These are phyloP conservation scores for Aspergillus fumigatus DNA, from an alignment of 2,329 filamentous ascomycete genomes.

Conservation along the genomic window DNA sequence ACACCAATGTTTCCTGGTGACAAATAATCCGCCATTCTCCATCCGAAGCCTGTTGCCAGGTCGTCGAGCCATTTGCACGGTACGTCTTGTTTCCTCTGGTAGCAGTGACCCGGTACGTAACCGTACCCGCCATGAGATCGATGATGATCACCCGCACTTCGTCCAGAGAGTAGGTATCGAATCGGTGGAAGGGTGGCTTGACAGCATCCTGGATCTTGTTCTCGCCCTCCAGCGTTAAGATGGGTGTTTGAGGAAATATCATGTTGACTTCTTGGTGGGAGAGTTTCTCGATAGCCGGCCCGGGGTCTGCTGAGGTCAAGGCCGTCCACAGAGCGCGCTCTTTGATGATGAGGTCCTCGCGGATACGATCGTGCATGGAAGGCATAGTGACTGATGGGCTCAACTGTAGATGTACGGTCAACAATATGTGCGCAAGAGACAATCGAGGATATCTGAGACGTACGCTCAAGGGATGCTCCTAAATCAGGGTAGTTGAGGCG, in stretches of 20 bases:
- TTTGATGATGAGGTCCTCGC: conserved; percentile 30
- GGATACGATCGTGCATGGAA: conserved; percentile 35
- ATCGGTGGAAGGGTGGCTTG: conserved; percentile 32
- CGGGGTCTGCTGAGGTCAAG: conserved; percentile 34
- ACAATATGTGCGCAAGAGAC: not conserved
- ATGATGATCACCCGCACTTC: conserved; percentile 31
- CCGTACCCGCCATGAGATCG: conserved; percentile 33
- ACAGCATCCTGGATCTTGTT: conserved; percentile 20
- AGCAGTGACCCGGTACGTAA: conserved; percentile 32
- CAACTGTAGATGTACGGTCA: not conserved
- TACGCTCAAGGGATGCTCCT: not conserved
- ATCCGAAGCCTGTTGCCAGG: conserved; percentile 36
- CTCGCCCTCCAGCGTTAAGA: conserved; percentile 30
- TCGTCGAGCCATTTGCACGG: conserved; percentile 27
- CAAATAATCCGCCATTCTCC: conserved; percentile 34
- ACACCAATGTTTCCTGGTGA: conserved; percentile 33
- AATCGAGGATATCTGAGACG: not conserved
- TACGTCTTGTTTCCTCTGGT: conserved; percentile 23
- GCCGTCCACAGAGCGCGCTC: conserved; percentile 36
- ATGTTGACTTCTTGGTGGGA: conserved; percentile 28
- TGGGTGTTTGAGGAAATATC: conserved; percentile 29
- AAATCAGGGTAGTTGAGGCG: no score
- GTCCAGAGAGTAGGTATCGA: conserved; percentile 28
- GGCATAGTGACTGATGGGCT: conserved; percentile 21
- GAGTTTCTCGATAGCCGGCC: conserved; percentile 29